Evolutionary conservation across 371 early-diverging fungal species (phyloP).

Genomic region (Mortierella sp.): DNA sequence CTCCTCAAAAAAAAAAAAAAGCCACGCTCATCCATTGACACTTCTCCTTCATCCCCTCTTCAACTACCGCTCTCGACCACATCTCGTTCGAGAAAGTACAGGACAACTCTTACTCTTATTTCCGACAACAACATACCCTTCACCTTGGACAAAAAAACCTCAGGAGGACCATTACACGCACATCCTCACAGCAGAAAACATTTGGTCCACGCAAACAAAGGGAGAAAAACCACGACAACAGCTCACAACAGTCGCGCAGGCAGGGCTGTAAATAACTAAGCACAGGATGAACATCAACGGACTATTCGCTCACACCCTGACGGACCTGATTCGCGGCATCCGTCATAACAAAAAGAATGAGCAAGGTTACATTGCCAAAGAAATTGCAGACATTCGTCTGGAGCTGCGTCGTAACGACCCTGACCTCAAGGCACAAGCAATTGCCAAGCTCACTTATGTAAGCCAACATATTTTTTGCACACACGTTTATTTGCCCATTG

Average conservation of each 20-base stretch:
- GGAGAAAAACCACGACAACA: slow-evolving; percentile 8
- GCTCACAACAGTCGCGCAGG: neutral
- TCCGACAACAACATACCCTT: neutral
- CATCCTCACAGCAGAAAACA: neutral
- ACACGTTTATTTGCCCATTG: neutral
- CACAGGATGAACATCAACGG: slow-evolving; percentile 39
- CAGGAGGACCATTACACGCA: neutral
- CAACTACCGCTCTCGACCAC: neutral
- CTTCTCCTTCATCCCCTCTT: neutral
- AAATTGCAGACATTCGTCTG: slow-evolving; percentile 89
- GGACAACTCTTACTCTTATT: neutral
- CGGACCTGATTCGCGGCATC: slow-evolving; percentile 93
- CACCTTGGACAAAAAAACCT: neutral
- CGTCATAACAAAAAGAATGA: slow-evolving; percentile 95
- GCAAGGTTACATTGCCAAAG: slow-evolving; percentile 85
- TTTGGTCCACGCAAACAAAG: neutral
- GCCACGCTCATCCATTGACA: slow-evolving; percentile 6
- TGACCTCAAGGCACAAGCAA: slow-evolving; percentile 87
- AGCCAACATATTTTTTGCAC: slow-evolving; percentile 22
- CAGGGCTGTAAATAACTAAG: neutral
- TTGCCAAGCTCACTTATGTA: slow-evolving; percentile 92
- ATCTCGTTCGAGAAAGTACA: neutral
- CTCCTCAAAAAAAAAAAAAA: neutral
- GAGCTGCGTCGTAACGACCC: slow-evolving; percentile 90
- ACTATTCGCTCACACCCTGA: slow-evolving; percentile 87